Evolutionary conservation across 805 yeast species (phyloP), one percentile per base, ranked within the genome.

Genomic region (Jamesozyma hellenica): DNA sequence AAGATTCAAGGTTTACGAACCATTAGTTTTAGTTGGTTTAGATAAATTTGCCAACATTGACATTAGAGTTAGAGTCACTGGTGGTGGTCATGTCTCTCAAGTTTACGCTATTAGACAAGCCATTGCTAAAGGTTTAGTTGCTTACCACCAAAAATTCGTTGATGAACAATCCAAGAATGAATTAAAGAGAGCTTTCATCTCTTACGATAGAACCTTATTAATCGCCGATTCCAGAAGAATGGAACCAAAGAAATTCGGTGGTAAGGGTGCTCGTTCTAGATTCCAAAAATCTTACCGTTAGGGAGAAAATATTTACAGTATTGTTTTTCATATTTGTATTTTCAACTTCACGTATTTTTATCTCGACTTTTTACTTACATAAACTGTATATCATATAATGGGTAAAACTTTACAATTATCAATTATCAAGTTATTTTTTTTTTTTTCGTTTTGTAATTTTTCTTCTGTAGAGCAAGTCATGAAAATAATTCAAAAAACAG

Each of bases 221-320:
- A 92, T 92, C 72, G 97, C 98, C 64, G 98, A 92, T 74, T 77
- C 96, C 64, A 87, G 98, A 84, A 90, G 95, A 82, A 82, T 88
- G 82, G 98, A 92, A 80, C 98, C 98, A 82, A 92, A 92, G 96
- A 92, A 92, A 81, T 92, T 92, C 79, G 98, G 98, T 80, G 98
- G 98, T 81, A 95, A 94, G 74, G 98, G 98, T 85, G 98, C 98
- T 77, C 92, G 98, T 79, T 92, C 98, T 69, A 90, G 97, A 79
- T 90, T 85, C 96, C 98, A 92, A 82, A 92, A 92, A 74, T 92
- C 98, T 71, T 92, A 92, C 92, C 98, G 98, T 88, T 92, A 90
- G 75, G 53, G 41, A 39, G 35, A 16, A 19, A 30, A 28, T 19
- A 28, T 94, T 31, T 38, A 16, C 26, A 73, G 53, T 90, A 71